Evolutionary conservation across 2,329 filamentous ascomycete genomes (phyloP), one percentile per base, ranked within the genome.

Genomic region (Nannizzia gypsea): DNA sequence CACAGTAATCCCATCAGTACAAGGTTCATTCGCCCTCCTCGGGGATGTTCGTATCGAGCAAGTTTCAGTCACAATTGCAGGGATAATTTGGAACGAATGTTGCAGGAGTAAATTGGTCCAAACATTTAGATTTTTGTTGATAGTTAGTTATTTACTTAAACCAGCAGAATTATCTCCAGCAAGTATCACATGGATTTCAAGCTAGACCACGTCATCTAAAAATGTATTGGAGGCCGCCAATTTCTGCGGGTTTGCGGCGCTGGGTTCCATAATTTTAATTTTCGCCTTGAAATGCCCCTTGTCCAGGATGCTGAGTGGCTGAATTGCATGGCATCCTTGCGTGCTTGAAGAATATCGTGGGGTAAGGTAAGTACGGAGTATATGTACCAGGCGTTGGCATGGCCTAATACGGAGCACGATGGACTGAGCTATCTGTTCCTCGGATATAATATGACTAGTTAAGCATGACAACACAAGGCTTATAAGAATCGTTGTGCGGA

Each of bases 21-120:
- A 52, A 24, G 13, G 48, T 52, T 31, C 6, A 6, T 42, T 42
- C 24, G 9, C 15, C 22, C 28, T 22, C 22, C 28, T 52, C 44
- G 44, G 44, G 40, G 44, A 22, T 50, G 44, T 50, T 50, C 48
- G 48, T 52, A 52, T 52, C 48, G 26, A 31, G 48, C 48, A 52
- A 52, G 26, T 52, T 28, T 28, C 48, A 52, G 22, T 52, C 22
- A 17, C 22, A 15, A 24, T 3, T 24, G 22, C 48, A 52, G 48
- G 48, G 48, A 31, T 52, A 3, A 13, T 52, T 17, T 22, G 24
- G 22, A 24, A 24, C 5, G 48, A 52, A 26, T 11, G 22, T 17
- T 28, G 22, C 48, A 52, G 48, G 22, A 50, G 31, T 2, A 42
- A n/a, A 28, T 28, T 22, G 22, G n/a, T 15, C 48, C 13, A 52